Evolutionary conservation across 805 yeast genomes (phyloP).

Genomic region (Vanderwaltozyma verrucispora): DNA sequence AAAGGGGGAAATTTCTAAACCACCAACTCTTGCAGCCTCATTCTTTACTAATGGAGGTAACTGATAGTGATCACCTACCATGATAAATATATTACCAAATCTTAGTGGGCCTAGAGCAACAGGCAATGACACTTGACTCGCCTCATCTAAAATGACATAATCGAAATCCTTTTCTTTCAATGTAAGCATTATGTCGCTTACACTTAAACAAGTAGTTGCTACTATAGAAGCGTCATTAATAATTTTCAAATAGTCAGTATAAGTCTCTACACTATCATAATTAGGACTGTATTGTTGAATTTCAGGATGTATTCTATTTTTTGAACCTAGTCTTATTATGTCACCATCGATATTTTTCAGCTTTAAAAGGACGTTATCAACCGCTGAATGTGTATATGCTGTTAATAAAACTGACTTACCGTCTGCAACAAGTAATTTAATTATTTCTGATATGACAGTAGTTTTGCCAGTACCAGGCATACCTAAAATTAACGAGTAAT

Average conservation of each 20-base stretch:
- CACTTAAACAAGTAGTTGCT: slow-evolving; percentile 81
- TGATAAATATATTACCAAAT: slow-evolving; percentile 63
- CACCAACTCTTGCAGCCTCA: slow-evolving; percentile 47
- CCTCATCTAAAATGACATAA: slow-evolving; percentile 92
- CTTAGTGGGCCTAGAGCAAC: slow-evolving; percentile 80
- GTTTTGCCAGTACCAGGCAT: slow-evolving; percentile 99
- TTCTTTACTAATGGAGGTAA: slow-evolving; percentile 78
- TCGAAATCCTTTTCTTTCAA: slow-evolving; percentile 49
- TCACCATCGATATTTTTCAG: slow-evolving; percentile 36
- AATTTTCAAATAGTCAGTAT: slow-evolving; percentile 36
- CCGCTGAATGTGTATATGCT: slow-evolving; percentile 92
- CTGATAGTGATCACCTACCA: slow-evolving; percentile 96
- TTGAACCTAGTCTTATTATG: slow-evolving; percentile 60
- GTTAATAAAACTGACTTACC: slow-evolving; percentile 66
- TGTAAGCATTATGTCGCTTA: slow-evolving; percentile 29
- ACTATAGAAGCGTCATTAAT: slow-evolving; percentile 59
- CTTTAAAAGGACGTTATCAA: slow-evolving; percentile 81
- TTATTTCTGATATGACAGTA: slow-evolving; percentile 73
- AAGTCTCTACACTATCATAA: slow-evolving; percentile 30
- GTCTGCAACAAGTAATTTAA: slow-evolving; percentile 43
- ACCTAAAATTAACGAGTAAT: slow-evolving; percentile 76
- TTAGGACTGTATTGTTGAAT: slow-evolving; percentile 44
- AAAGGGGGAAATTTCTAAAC: slow-evolving; percentile 65
- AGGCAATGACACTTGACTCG: slow-evolving; percentile 91
- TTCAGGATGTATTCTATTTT: slow-evolving; percentile 49